These are phyloP conservation scores for Colletotrichum sp. DNA, from an alignment of 2,329 filamentous ascomycete genomes.

Conservation along the genomic window DNA sequence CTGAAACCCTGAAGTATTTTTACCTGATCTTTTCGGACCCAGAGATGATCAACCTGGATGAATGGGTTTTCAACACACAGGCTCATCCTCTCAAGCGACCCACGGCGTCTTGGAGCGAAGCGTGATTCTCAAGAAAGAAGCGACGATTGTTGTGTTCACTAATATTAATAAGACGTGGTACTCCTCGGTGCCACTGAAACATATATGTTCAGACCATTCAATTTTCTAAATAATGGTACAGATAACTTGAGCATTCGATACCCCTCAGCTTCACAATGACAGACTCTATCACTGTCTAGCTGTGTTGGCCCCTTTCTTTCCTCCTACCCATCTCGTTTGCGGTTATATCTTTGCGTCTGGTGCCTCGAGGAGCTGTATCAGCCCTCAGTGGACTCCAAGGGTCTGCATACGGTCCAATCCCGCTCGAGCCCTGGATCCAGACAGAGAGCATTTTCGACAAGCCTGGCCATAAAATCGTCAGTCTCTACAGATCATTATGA, in stretches of 20 bases:
- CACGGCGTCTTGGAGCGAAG: background rate
- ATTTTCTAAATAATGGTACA: background rate
- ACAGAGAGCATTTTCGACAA: background rate
- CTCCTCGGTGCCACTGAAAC: background rate
- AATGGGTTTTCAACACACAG: slow-evolving; percentile 67
- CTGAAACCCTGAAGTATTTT: slow-evolving; percentile 79
- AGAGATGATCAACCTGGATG: slow-evolving; percentile 67
- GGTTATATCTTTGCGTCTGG: background rate
- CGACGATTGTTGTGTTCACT: background rate
- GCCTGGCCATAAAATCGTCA: background rate
- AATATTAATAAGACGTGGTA: background rate
- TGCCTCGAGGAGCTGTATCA: background rate
- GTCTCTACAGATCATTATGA: background rate
- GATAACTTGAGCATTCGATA: background rate
- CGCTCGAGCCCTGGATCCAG: background rate
- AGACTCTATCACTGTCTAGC: no score
- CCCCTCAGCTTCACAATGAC: background rate
- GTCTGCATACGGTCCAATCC: background rate
- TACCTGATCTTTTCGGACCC: slow-evolving; percentile 74
- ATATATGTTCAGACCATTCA: background rate
- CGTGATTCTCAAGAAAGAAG: background rate
- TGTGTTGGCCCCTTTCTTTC: background rate
- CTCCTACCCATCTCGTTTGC: background rate
- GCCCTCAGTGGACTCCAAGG: background rate
- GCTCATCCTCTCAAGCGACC: slow-evolving; percentile 47